Base-by-base conservation (phyloP, 129 eudicot species). In the Flaveria brownii region DNA sequence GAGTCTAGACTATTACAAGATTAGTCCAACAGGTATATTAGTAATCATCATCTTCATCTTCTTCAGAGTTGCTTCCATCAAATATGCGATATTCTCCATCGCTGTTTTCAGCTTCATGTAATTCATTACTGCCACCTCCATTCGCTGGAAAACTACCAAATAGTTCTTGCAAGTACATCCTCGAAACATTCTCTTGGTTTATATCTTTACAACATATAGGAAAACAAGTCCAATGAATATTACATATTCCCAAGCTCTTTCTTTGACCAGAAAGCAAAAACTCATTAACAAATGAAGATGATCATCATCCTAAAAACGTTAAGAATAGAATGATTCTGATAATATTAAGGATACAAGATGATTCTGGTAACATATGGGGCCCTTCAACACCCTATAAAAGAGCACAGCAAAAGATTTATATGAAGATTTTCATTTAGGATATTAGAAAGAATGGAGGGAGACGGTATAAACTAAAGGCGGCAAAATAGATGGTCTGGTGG, bases 151-250 rank as follows among this genome's bases (percentile, higher is more conserved):
- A 93, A 61, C 96, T 88, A 63, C 92, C 91, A 55, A 93, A 93
- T 20, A 93, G 94, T 39, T 88, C 96, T 81, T 93, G 98, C 78
- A 93, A 83, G 76, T 90, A 88, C 78, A 81, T 86, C 79, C 81
- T 90, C 33, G 98, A 90, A 39, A 88, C 68, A 71, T 90, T 90
- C 36, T 88, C 95, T 41, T 74, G 77, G 71, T 82, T 85, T 74
- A 83, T 62, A 85, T 88, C 97, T 90, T 77, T 71, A 68, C 17
- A 56, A 52, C 47, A 45, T 74, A 76, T 73, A 90, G 92, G 90
- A 88, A 85, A 70, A 20, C 72, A 10, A 61, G 45, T 36, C 41
- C 36, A 30, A 30, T 30, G 36, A 30, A 30, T 4, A 30, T 30
- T 14, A 17, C 77, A 18, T 18, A 57, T 73, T 73, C 18, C 26